These are phyloP conservation scores for Anethum foeniculum DNA, from an alignment of 140 eudicot species.

Conservation along the genomic window DNA sequence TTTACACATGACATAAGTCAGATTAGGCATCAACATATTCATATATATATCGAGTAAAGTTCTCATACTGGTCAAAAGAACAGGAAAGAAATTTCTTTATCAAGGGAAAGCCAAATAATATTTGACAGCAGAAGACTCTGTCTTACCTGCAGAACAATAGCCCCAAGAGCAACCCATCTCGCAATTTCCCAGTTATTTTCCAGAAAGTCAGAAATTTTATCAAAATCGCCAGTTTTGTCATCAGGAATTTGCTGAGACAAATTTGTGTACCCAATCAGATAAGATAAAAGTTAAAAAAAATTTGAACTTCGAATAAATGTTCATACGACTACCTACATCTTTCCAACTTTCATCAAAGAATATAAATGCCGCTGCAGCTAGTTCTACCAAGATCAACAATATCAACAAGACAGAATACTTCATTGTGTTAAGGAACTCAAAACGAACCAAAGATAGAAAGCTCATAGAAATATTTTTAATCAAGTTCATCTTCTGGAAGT, in stretches of 20 bases:
- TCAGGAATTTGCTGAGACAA: constrained; percentile 62
- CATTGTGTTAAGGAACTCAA: constrained; percentile 36
- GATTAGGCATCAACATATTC: neutral
- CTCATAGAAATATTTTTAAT: neutral
- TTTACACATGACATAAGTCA: neutral
- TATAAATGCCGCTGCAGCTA: constrained; percentile 69
- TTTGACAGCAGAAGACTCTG: neutral
- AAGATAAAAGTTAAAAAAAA: neutral
- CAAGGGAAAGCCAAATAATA: neutral
- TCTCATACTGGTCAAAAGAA: neutral
- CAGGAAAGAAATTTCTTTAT: neutral
- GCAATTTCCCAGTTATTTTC: constrained; percentile 65
- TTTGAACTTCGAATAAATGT: neutral
- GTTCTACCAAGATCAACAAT: constrained; percentile 60
- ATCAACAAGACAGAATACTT: constrained; percentile 70
- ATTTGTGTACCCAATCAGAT: constrained; percentile 15
- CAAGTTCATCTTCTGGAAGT: neutral
- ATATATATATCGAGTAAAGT: neutral
- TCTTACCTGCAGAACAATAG: constrained; percentile 64
- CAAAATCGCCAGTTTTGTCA: constrained; percentile 80
- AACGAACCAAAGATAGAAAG: constrained; percentile 7
- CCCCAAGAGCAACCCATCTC: constrained; percentile 93
- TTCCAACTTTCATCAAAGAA: constrained; percentile 84
- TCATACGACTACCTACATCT: constrained; percentile 41
- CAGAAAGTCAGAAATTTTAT: constrained; percentile 63